Evolutionary conservation across 345 rosid species (phyloP).

Genomic region (Lumnitzera littorea): DNA sequence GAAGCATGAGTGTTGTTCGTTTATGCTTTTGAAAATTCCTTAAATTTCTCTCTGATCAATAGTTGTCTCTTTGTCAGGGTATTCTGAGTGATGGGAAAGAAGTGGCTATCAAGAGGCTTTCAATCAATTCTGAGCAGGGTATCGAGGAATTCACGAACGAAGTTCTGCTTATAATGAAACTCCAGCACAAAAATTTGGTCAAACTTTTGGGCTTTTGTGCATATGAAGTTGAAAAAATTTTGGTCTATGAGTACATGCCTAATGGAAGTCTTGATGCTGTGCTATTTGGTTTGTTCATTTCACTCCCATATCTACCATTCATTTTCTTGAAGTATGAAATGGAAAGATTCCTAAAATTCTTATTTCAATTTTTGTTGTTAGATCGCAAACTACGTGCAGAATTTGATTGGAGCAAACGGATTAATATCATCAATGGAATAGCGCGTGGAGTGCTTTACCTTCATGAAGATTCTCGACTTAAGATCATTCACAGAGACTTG

Average conservation of each 20-base stretch:
- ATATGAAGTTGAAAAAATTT: constrained; percentile 27
- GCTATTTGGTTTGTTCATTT: constrained; percentile 30
- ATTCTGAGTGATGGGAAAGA: constrained; percentile 32
- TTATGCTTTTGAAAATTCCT: no score
- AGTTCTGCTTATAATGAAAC: constrained; percentile 30
- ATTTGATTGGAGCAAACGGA: constrained; percentile 18
- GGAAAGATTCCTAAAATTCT: background rate
- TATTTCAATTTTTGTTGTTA: background rate
- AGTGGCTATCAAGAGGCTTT: constrained; percentile 37
- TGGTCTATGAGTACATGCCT: constrained; percentile 56
- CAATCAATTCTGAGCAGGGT: constrained; percentile 26
- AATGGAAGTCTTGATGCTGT: constrained; percentile 35
- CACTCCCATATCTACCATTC: background rate
- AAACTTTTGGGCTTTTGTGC: constrained; percentile 45
- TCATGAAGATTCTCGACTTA: constrained; percentile 46
- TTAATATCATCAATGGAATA: constrained; percentile 19
- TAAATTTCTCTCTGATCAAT: background rate
- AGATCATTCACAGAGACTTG: constrained; percentile 49
- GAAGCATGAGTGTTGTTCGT: no score
- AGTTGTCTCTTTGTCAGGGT: constrained; percentile 27
- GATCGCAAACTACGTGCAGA: constrained; percentile 14
- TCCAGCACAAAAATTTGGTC: constrained; percentile 50
- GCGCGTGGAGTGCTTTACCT: constrained; percentile 31
- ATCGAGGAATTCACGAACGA: constrained; percentile 29
- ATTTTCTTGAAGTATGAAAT: background rate